Evolutionary conservation across 2,329 filamentous ascomycete genomes (phyloP).

Genomic region (Paecilomyces sp.): DNA sequence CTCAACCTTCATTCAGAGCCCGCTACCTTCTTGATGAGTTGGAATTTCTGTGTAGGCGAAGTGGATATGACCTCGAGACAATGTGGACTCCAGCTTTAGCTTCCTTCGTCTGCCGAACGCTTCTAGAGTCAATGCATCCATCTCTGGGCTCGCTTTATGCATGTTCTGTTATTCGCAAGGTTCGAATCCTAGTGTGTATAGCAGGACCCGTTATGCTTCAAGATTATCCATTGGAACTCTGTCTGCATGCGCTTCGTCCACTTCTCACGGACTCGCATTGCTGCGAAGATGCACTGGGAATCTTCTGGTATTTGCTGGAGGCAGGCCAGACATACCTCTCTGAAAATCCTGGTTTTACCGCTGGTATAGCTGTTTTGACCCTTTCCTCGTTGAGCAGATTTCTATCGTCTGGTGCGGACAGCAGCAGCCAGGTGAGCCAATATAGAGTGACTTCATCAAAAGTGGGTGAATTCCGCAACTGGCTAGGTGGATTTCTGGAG

Average conservation of each 20-base stretch:
- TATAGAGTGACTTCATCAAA: conserved; percentile 70
- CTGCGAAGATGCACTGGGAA: conserved; percentile 80
- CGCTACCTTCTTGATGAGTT: conserved; percentile 71
- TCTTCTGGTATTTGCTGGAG: conserved; percentile 75
- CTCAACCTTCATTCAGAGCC: conserved; percentile 80
- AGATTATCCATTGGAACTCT: conserved; percentile 84
- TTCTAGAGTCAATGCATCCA: conserved; percentile 74
- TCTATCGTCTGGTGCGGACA: conserved; percentile 65
- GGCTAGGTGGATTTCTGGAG: conserved; percentile 66
- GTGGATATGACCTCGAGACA: conserved; percentile 54
- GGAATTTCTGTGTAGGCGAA: conserved; percentile 67
- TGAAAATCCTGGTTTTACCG: conserved; percentile 65
- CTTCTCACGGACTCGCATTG: conserved; percentile 80
- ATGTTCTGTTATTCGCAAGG: conserved; percentile 77
- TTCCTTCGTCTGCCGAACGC: conserved; percentile 64
- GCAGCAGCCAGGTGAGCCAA: conserved; percentile 78
- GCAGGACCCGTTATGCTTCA: conserved; percentile 65
- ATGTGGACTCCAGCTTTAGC: conserved; percentile 74
- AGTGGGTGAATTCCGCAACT: conserved; percentile 67
- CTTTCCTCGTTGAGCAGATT: conserved; percentile 73
- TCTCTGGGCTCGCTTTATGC: conserved; percentile 81
- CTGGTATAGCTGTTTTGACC: conserved; percentile 71
- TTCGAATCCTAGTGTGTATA: conserved; percentile 72
- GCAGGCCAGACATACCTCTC: conserved; percentile 59
- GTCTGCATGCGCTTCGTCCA: conserved; percentile 69